These are phyloP conservation scores for Protomyces macrosporus DNA, from an alignment of 1,139 yeast species.

Conservation along the genomic window DNA sequence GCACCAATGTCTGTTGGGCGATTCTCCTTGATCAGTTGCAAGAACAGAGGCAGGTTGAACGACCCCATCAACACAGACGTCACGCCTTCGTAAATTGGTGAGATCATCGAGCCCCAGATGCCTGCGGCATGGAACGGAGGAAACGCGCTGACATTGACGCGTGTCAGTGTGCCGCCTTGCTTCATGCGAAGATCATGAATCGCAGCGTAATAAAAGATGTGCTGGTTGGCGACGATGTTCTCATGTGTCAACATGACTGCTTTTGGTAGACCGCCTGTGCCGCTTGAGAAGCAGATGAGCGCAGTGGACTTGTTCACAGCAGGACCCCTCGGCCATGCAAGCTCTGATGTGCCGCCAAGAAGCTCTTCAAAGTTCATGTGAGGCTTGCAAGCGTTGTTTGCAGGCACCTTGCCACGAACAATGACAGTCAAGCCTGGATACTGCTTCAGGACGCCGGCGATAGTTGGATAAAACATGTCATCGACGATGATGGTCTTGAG, in stretches of 20 bases:
- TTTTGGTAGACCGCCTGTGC: conserved; percentile 56
- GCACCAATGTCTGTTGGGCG: conserved; percentile 35
- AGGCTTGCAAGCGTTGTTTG: not conserved
- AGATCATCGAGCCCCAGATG: conserved; percentile 35
- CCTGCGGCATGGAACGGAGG: conserved; percentile 44
- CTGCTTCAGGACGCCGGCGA: not conserved
- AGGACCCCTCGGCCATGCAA: conserved; percentile 4
- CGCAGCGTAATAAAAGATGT: conserved; percentile 4
- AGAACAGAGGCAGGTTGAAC: conserved; percentile 38
- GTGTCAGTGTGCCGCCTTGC: not conserved
- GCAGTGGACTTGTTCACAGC: not conserved
- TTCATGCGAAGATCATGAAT: not conserved
- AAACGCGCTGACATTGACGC: conserved; percentile 30
- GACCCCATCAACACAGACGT: conserved; percentile 36
- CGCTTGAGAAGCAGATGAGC: conserved; percentile 41
- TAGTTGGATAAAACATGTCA: not conserved
- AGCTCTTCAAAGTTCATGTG: not conserved
- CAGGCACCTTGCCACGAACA: not conserved
- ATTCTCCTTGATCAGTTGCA: conserved; percentile 35
- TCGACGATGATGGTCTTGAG: conserved; percentile 1
- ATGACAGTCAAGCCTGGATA: not conserved
- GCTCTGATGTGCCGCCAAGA: not conserved
- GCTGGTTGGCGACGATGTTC: conserved; percentile 32
- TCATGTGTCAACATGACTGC: conserved; percentile 55
- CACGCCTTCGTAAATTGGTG: conserved; percentile 33